phyloP scores from a whole-genome alignment of 2,329 filamentous ascomycete genomes.

The Colletotrichum gloeosporioides region DNA sequence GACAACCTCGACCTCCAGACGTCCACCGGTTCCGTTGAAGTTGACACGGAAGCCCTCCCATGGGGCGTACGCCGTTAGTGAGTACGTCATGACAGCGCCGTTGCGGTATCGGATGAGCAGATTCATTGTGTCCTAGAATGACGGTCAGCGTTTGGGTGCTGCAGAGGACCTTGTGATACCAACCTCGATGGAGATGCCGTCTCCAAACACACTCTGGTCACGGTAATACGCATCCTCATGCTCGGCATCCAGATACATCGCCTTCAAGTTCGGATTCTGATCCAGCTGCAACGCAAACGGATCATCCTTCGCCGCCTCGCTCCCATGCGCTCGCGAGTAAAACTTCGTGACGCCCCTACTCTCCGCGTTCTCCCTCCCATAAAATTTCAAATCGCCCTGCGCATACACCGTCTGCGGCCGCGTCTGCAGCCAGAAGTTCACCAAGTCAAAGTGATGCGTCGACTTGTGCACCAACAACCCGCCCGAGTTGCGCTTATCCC shows the following conservation, averaged over 20 bases:
- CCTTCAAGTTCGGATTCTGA: conserved; percentile 57
- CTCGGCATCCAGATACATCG: conserved; percentile 66
- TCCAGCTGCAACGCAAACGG: conserved; percentile 65
- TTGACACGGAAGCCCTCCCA: conserved; percentile 66
- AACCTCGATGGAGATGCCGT: conserved; percentile 65
- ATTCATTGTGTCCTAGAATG: conserved; percentile 59
- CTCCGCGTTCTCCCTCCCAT: conserved; percentile 55
- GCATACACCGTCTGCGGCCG: conserved; percentile 48
- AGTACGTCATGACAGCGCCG: conserved; percentile 64
- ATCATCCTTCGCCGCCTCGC: conserved; percentile 54
- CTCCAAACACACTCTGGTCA: conserved; percentile 67
- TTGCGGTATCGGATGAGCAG: conserved; percentile 62
- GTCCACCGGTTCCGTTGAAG: conserved; percentile 63
- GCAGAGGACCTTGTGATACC: rapidly evolving
- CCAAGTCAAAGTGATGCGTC: conserved; percentile 56
- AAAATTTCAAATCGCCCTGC: conserved; percentile 52
- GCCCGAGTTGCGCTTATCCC: conserved; percentile 52
- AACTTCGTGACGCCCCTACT: conserved; percentile 52
- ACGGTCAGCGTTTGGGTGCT: rapidly evolving
- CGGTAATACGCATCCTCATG: conserved; percentile 67
- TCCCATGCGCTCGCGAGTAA: conserved; percentile 56
- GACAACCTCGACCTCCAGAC: conserved; percentile 66
- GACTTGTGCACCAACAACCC: conserved; percentile 55
- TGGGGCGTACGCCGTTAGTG: conserved; percentile 64
- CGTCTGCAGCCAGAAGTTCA: conserved; percentile 55